These are phyloP conservation scores for Penicillium malachiteum DNA, from an alignment of 495 filamentous ascomycete genomes.

Conservation along the genomic window DNA sequence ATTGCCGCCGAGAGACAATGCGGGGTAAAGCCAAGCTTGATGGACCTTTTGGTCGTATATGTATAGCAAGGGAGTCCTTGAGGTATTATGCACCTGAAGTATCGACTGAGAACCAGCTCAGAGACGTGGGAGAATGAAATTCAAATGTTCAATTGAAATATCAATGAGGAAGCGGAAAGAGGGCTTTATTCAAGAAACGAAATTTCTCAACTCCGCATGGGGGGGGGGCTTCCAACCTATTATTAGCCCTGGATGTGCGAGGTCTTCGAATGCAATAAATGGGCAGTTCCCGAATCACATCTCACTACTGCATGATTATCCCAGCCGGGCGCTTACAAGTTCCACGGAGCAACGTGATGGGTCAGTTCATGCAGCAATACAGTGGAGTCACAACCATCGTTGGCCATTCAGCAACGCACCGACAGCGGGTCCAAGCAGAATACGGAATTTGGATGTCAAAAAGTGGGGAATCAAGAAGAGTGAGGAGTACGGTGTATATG, in stretches of 20 bases:
- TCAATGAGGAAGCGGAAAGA: neutral
- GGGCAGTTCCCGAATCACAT: conserved; percentile 17
- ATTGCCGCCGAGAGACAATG: no score
- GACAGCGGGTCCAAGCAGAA: conserved; percentile 6
- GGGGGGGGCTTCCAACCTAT: conserved; percentile 11
- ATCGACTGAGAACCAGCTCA: conserved; percentile 1
- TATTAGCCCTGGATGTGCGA: conserved; percentile 10
- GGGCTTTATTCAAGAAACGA: neutral
- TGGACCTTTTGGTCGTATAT: neutral
- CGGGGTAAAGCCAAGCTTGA: conserved; percentile 19
- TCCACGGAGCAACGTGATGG: conserved; percentile 11
- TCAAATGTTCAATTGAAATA: no score
- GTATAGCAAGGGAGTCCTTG: neutral
- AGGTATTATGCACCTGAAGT: neutral
- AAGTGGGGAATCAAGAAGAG: neutral
- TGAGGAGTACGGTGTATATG: no score
- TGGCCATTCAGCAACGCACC: conserved; percentile 7
- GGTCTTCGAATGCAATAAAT: neutral
- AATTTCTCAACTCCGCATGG: conserved; percentile 5
- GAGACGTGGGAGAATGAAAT: neutral
- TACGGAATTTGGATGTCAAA: conserved; percentile 1
- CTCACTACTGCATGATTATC: conserved; percentile 24
- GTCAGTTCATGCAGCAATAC: conserved; percentile 2
- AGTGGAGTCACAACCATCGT: conserved; percentile 7
- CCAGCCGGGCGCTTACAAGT: conserved; percentile 22